A percentile compares a stretch with the other conserved stretches of the same genome.
Conservation (phyloP, 2,329 filamentous ascomycete genomes). For the Shiraia sp. region DNA sequence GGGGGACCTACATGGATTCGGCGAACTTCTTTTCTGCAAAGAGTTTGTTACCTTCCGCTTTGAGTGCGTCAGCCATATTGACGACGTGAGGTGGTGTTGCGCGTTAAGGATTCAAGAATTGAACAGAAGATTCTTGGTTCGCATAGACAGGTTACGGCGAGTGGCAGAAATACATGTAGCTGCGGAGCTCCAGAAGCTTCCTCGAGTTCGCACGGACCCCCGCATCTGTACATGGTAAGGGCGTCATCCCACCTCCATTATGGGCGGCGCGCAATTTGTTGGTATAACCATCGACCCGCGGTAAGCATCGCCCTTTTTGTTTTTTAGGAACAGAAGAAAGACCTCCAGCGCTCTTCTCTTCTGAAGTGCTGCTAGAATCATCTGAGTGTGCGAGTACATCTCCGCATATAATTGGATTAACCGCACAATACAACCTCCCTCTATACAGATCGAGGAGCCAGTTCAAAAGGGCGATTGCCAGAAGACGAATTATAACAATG, state of each 20-base stretch:
- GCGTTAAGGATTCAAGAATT: slow-evolving; percentile 3
- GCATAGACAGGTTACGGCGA: slow-evolving; percentile 25
- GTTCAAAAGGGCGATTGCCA: background rate
- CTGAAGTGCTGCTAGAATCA: too few relatives aligned
- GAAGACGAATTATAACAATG: too few relatives aligned
- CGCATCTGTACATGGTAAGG: slow-evolving; percentile 30
- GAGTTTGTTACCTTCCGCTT: slow-evolving; percentile 97
- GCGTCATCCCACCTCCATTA: slow-evolving; percentile 20
- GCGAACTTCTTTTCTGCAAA: slow-evolving; percentile 97
- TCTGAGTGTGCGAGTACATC: too few relatives aligned
- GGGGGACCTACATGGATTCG: slow-evolving; percentile 80
- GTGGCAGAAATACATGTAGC: slow-evolving; percentile 38
- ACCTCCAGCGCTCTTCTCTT: too few relatives aligned
- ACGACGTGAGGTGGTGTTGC: background rate
- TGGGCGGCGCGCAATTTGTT: slow-evolving; percentile 1
- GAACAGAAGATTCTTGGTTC: slow-evolving; percentile 3
- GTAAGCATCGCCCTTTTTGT: too few relatives aligned
- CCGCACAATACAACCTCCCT: too few relatives aligned
- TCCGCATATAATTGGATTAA: too few relatives aligned
- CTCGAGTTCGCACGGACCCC: slow-evolving; percentile 18
- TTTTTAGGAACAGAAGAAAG: too few relatives aligned
- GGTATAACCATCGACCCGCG: too few relatives aligned
- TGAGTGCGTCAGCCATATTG: slow-evolving; percentile 77
- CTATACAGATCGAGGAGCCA: background rate
- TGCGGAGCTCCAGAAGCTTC: slow-evolving; percentile 42